Evolutionary conservation across 495 filamentous ascomycete genomes (phyloP).

Genomic region (Aspergillus campestris): DNA sequence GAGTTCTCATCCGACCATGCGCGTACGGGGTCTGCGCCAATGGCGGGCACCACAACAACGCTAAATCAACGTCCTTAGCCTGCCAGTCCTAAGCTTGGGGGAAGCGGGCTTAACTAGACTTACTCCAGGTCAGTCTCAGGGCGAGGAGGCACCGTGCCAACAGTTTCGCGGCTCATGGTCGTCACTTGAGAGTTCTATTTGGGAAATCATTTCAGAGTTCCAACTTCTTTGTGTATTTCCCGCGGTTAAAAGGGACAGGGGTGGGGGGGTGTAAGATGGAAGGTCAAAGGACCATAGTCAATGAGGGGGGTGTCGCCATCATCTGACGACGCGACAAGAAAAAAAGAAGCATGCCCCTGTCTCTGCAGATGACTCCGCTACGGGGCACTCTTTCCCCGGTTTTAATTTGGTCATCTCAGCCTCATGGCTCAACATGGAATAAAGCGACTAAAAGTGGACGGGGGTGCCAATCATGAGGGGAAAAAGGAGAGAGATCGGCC

Average conservation of each 20-base stretch:
- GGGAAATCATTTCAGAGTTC: no score
- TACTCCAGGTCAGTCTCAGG: conserved; percentile 33
- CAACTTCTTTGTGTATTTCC: neutral
- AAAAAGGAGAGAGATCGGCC: neutral
- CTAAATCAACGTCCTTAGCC: conserved; percentile 13
- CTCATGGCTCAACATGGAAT: neutral
- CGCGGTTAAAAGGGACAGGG: neutral
- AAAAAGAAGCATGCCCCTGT: conserved; percentile 4
- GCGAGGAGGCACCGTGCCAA: neutral
- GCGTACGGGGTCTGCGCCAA: conserved; percentile 31
- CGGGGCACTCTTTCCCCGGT: conserved; percentile 4
- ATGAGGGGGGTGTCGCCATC: conserved; percentile 3
- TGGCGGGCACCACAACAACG: conserved; percentile 36
- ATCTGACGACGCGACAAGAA: conserved; percentile 8
- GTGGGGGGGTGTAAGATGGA: neutral
- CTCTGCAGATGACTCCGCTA: conserved; percentile 10
- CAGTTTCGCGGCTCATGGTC: conserved; percentile 1
- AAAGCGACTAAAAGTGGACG: neutral
- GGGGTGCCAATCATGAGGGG: conserved; percentile 3
- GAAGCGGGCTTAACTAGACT: conserved; percentile 7
- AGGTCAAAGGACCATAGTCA: neutral
- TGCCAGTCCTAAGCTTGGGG: neutral
- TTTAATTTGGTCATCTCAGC: conserved; percentile 4
- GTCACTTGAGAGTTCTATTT: conserved; percentile 1
- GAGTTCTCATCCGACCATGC: conserved; percentile 23